phyloP scores from a whole-genome alignment of 179 eudicot genomes.

The Corrigiola litoralis region DNA sequence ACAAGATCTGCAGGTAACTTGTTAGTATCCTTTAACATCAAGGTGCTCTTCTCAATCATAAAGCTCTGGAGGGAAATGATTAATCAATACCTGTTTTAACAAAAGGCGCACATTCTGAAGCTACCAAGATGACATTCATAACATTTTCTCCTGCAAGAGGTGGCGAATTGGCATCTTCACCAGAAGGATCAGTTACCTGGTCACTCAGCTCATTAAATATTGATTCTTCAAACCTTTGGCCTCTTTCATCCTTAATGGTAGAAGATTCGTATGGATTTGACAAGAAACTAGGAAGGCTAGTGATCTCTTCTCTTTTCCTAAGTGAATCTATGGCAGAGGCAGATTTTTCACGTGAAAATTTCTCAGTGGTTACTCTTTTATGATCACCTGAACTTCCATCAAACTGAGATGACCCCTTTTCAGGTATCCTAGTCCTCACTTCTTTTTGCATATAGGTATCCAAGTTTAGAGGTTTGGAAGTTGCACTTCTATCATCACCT shows the following conservation, averaged over 20 bases:
- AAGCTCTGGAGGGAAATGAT: neutral
- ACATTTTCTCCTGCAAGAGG: conserved; percentile 87
- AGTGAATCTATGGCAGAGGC: conserved; percentile 18
- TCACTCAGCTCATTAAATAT: conserved; percentile 18
- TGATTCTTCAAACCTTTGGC: conserved; percentile 26
- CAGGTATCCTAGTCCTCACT: conserved; percentile 3
- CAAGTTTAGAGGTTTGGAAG: conserved; percentile 3
- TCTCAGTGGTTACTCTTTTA: conserved; percentile 29
- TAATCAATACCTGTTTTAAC: conserved; percentile 64
- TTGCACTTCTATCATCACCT: conserved; percentile 24
- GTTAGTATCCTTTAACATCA: neutral
- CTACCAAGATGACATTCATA: conserved; percentile 88
- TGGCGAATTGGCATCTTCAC: conserved; percentile 58
- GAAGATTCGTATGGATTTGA: conserved; percentile 26
- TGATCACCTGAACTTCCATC: conserved; percentile 22
- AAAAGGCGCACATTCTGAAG: conserved; percentile 97
- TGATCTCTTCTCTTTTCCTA: conserved; percentile 20
- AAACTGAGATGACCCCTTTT: conserved; percentile 22
- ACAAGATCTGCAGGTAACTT: neutral
- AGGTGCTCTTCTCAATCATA: neutral
- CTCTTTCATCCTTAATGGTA: conserved; percentile 20
- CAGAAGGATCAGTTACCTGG: conserved; percentile 27
- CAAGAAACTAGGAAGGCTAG: conserved; percentile 30
- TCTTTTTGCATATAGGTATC: conserved; percentile 21
- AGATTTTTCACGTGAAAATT: conserved; percentile 19